Evolutionary conservation across 129 eudicot species (phyloP), one percentile per base, ranked within the genome.

Genomic region (Mikania micrantha): DNA sequence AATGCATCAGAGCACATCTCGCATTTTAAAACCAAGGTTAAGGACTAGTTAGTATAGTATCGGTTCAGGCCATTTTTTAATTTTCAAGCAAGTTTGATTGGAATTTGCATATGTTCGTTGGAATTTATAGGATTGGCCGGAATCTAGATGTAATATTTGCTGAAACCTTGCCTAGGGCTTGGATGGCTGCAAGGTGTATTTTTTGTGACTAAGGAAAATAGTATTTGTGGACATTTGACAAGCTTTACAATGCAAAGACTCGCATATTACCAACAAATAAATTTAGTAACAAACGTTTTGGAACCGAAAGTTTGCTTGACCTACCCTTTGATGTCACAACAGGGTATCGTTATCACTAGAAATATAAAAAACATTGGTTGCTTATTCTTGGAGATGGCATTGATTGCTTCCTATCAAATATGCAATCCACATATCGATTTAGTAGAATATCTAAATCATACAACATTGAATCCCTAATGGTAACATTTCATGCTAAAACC

Each of bases 391-490:
- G 48, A 41, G 6, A 41, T 41, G 16, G 0, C 48, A 41, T 41
- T 17, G 6, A 41, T 41, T 4, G 0, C 48, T 11, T 41, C 48
- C 32, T 28, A 28, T 28, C 32, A 28, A 28, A 28, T 4, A 28
- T 0, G 12, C 48, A 12, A 41, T 41, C 48, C 48, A 13, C 0
- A 41, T 41, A 13, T 41, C 7, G 0, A 41, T 17, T 2, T 17
- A 41, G 48, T 17, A 13, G 48, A 41, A 41, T 41, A 41, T 41
- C 0, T 41, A 17, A 41, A 41, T 41, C 6, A 44, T 3, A 49
- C 20, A 49, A 49, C 54, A 56, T 73, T 35, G 41, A 58, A 77
- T 77, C 72, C 72, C 70, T 50, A 52, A 66, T 75, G 71, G 36
- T 32, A 5, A 32, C 36, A 32, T 32, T 32, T 32, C 36, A 3